Percentiles rank a stretch among this genome's conserved stretches.
Conservation (phyloP, 2,329 filamentous ascomycete species). For the Didymella sp. region DNA sequence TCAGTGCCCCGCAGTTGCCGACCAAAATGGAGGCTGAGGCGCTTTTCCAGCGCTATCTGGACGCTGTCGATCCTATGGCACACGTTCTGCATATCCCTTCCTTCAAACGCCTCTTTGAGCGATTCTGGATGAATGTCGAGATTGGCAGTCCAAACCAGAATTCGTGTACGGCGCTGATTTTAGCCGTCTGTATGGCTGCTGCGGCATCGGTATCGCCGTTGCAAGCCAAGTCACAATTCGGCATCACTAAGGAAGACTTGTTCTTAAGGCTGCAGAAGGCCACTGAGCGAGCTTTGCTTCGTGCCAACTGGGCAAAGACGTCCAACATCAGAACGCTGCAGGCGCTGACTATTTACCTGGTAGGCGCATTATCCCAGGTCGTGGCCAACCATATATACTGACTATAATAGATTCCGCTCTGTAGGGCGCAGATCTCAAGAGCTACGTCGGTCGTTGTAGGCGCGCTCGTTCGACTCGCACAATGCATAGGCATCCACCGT, state of each 20-base stretch:
- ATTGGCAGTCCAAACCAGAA: conserved; percentile 47
- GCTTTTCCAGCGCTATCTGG: conserved; percentile 44
- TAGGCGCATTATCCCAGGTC: conserved; percentile 15
- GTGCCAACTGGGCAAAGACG: conserved; percentile 50
- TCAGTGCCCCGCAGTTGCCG: conserved; percentile 42
- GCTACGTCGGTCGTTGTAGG: conserved; percentile 50
- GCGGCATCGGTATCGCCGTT: conserved; percentile 47
- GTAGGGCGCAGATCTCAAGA: conserved; percentile 48
- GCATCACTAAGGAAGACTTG: conserved; percentile 48
- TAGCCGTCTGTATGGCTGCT: conserved; percentile 49
- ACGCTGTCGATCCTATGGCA: conserved; percentile 49
- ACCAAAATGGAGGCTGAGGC: conserved; percentile 47
- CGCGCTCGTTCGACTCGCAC: conserved; percentile 47
- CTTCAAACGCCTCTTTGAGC: conserved; percentile 48
- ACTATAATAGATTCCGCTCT: conserved; percentile 44
- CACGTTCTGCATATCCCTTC: conserved; percentile 49
- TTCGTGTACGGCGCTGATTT: conserved; percentile 47
- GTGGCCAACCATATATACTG: conserved; percentile 13
- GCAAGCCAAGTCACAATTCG: conserved; percentile 50
- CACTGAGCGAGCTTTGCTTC: conserved; percentile 46
- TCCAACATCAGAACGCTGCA: conserved; percentile 49
- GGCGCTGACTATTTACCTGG: conserved; percentile 48
- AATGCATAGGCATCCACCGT: conserved; percentile 50
- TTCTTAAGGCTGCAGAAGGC: conserved; percentile 47
- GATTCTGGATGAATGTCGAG: conserved; percentile 48